Percentiles rank a stretch among this genome's conserved stretches.
These are phyloP conservation scores for Rhynchospora tenuis DNA, from an alignment of 176 grass and related monocot species.

Conservation along the genomic window DNA sequence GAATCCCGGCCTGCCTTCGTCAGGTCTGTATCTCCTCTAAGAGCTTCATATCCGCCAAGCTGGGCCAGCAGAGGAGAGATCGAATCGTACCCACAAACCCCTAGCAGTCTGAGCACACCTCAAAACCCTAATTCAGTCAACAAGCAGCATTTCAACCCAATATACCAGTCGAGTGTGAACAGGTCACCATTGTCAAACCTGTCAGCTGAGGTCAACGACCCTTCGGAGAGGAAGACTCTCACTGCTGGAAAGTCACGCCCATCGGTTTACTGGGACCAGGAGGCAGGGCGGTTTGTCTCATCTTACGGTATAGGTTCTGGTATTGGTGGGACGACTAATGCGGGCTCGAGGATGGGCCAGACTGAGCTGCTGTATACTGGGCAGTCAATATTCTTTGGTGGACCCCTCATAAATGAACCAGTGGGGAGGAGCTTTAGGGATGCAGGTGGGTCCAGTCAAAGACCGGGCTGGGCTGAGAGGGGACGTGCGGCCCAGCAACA, in stretches of 20 bases:
- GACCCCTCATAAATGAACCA: slow-evolving; percentile 51
- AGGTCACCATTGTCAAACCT: slow-evolving; percentile 52
- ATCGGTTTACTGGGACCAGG: slow-evolving; percentile 94
- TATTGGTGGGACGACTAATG: slow-evolving; percentile 24
- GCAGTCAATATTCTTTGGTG: slow-evolving; percentile 89
- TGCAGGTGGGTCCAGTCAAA: slow-evolving; percentile 43
- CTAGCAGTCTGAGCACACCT: slow-evolving; percentile 22
- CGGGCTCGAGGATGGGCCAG: slow-evolving; percentile 26
- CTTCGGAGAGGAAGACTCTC: slow-evolving; percentile 11
- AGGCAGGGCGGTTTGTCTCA: slow-evolving; percentile 87
- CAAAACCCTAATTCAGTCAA: slow-evolving; percentile 31
- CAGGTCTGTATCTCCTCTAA: slow-evolving; percentile 57
- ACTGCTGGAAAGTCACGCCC: slow-evolving; percentile 24
- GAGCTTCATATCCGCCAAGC: slow-evolving; percentile 59
- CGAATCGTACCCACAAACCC: slow-evolving; percentile 38
- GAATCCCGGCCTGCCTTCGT: slow-evolving; percentile 54
- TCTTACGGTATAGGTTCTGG: slow-evolving; percentile 37
- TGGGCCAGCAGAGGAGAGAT: slow-evolving; percentile 66
- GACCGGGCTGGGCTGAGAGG: slow-evolving; percentile 26
- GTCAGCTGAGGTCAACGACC: slow-evolving; percentile 34
- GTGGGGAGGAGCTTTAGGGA: slow-evolving; percentile 62
- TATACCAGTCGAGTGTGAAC: slow-evolving; percentile 65
- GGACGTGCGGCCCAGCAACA: slow-evolving; percentile 31
- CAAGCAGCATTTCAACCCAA: slow-evolving; percentile 75
- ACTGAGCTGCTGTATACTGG: slow-evolving; percentile 40